Conservation (phyloP, 116 monocot genomes). For the Posidonia oceanica region DNA sequence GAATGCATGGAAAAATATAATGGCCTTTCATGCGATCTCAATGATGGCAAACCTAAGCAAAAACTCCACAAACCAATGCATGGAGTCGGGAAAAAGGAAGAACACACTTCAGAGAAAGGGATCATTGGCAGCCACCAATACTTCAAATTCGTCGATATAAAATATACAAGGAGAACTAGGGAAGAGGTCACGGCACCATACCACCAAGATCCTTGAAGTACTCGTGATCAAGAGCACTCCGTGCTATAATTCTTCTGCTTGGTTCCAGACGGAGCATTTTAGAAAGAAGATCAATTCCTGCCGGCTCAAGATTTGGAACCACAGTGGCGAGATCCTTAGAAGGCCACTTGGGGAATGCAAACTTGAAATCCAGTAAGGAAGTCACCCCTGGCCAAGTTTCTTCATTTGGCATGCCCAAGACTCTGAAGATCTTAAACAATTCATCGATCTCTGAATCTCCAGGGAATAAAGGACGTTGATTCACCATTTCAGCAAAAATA, state of each 20-base stretch:
- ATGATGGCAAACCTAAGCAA: conserved; percentile 5
- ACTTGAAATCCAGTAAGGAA: conserved; percentile 85
- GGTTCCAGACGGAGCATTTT: conserved; percentile 88
- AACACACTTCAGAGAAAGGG: neutral
- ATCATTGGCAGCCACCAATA: neutral
- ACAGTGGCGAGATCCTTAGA: conserved; percentile 57
- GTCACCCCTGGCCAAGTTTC: conserved; percentile 86
- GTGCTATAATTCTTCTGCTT: conserved; percentile 67
- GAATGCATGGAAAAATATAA: neutral
- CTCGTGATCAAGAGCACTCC: conserved; percentile 64
- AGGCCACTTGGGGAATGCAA: conserved; percentile 90
- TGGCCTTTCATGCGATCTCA: neutral
- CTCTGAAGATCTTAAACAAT: conserved; percentile 93
- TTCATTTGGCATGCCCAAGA: conserved; percentile 88
- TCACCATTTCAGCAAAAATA: conserved; percentile 98
- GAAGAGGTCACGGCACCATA: conserved; percentile 25
- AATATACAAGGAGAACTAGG: conserved; percentile 7
- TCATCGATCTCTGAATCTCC: conserved; percentile 99
- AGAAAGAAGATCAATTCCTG: conserved; percentile 84
- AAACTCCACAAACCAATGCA: neutral
- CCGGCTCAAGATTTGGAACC: conserved; percentile 62
- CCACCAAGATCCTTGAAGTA: conserved; percentile 86
- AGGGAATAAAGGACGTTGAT: conserved; percentile 75
- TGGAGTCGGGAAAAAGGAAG: neutral
- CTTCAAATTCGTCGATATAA: neutral